phyloP scores from a whole-genome alignment of 2,329 filamentous ascomycete species.

The Aspergillus sp. region DNA sequence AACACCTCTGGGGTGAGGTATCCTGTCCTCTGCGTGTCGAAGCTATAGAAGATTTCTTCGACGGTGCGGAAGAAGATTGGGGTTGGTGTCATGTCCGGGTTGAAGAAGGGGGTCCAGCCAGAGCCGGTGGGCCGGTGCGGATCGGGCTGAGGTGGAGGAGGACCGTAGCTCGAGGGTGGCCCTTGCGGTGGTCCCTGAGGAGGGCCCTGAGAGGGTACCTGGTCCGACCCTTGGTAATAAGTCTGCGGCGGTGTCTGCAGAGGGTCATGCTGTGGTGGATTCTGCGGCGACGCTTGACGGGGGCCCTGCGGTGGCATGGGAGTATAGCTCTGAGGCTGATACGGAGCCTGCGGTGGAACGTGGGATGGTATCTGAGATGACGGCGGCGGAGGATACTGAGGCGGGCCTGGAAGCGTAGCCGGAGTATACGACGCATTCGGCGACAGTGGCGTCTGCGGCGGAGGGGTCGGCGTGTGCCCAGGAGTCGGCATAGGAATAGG shows the following conservation, averaged over 20 bases:
- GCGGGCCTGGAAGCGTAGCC: no score
- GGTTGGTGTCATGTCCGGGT: constrained; percentile 9
- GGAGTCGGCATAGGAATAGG: no score
- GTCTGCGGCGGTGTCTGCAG: not conserved
- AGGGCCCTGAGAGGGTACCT: not conserved
- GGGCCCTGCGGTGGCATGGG: not conserved
- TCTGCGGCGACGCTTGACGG: not conserved
- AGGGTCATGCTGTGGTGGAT: not conserved
- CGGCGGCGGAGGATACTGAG: not conserved
- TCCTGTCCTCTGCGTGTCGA: constrained; percentile 13
- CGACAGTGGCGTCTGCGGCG: not conserved
- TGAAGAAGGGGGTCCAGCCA: constrained; percentile 7
- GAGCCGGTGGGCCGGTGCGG: not conserved
- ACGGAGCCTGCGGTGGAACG: not conserved
- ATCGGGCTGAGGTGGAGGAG: not conserved
- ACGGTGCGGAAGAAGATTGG: constrained; percentile 1
- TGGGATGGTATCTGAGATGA: not conserved
- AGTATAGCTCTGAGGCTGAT: not conserved
- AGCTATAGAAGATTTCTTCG: constrained; percentile 13
- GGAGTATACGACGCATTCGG: not conserved
- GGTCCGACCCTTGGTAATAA: not conserved
- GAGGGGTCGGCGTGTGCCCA: not conserved
- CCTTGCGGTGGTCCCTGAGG: not conserved
- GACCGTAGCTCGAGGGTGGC: not conserved
- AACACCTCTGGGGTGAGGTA: constrained; percentile 7